These are phyloP conservation scores for Corylus heterophylla DNA, from an alignment of 306 rosid genomes.

Conservation along the genomic window DNA sequence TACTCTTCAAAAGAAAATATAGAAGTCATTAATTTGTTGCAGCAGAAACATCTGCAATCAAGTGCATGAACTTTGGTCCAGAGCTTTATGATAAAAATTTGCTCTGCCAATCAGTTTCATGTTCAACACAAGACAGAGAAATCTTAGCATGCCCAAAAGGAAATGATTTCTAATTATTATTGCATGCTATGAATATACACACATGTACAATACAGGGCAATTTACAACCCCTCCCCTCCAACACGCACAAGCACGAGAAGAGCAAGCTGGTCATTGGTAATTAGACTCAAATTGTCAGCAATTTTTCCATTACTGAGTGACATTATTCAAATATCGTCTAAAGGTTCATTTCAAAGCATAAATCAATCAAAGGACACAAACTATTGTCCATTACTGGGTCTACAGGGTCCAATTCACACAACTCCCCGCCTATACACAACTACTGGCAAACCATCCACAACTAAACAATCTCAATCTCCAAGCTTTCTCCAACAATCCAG, in stretches of 20 bases:
- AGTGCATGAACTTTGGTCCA: too few species aligned
- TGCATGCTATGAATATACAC: conserved; percentile 7
- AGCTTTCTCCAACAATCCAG: not conserved
- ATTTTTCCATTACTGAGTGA: not conserved
- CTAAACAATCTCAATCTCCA: conserved; percentile 1
- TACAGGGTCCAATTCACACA: conserved; percentile 4
- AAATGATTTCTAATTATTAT: conserved; percentile 14
- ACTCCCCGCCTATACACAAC: not conserved
- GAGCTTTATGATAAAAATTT: not conserved
- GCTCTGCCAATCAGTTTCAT: conserved; percentile 14
- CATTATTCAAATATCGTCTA: too few species aligned
- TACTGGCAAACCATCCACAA: not conserved
- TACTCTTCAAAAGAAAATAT: not conserved
- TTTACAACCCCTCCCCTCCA: not conserved
- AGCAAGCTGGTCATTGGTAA: not conserved
- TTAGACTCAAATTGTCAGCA: not conserved
- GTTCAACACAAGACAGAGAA: conserved; percentile 6
- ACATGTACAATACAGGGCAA: not conserved
- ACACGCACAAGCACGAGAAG: too few species aligned
- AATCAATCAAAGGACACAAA: not conserved
- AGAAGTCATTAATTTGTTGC: not conserved
- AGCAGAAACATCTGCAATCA: too few species aligned
- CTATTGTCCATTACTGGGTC: not conserved
- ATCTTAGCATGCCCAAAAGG: not conserved
- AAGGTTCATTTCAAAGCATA: not conserved